phyloP scores from a whole-genome alignment of 768 basidiomycete genomes.

The Dacryopinax spathularia region DNA sequence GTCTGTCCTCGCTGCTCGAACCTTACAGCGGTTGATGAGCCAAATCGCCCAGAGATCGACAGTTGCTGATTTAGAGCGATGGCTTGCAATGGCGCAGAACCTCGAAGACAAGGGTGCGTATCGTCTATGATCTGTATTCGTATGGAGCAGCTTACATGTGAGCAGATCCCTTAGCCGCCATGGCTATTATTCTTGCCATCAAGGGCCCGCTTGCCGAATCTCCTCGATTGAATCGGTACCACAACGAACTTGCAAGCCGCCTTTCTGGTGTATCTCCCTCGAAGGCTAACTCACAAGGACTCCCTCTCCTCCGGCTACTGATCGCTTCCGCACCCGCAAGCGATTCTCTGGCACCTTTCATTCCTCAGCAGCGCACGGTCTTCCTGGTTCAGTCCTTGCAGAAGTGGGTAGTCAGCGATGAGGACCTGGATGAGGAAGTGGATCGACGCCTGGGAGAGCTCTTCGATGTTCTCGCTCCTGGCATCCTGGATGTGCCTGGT shows the following conservation, averaged over 20 bases:
- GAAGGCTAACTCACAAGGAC: conserved; percentile 54
- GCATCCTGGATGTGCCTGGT: conserved; percentile 74
- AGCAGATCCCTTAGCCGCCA: conserved; percentile 55
- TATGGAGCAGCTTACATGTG: too few species aligned
- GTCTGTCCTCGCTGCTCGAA: conserved; percentile 39
- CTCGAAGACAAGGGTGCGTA: conserved; percentile 47
- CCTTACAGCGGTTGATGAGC: conserved; percentile 47
- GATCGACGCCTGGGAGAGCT: conserved; percentile 64
- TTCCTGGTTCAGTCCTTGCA: conserved; percentile 77
- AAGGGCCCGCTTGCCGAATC: conserved; percentile 52
- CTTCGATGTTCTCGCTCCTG: conserved; percentile 63
- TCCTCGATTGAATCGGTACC: conserved; percentile 57
- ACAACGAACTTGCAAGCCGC: conserved; percentile 81
- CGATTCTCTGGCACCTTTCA: conserved; percentile 67
- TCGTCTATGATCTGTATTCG: conserved; percentile 4
- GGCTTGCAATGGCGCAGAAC: conserved; percentile 57
- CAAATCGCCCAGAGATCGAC: conserved; percentile 45
- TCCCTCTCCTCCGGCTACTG: conserved; percentile 53
- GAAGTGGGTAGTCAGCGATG: conserved; percentile 55
- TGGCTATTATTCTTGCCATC: conserved; percentile 51
- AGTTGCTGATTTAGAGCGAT: conserved; percentile 54
- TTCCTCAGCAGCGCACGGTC: conserved; percentile 71
- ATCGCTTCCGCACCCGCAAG: conserved; percentile 58
- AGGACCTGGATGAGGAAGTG: conserved; percentile 59
- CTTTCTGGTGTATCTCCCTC: conserved; percentile 49